Evolutionary conservation across 140 eudicot species (phyloP).

Genomic region (Oenanthe javanica): DNA sequence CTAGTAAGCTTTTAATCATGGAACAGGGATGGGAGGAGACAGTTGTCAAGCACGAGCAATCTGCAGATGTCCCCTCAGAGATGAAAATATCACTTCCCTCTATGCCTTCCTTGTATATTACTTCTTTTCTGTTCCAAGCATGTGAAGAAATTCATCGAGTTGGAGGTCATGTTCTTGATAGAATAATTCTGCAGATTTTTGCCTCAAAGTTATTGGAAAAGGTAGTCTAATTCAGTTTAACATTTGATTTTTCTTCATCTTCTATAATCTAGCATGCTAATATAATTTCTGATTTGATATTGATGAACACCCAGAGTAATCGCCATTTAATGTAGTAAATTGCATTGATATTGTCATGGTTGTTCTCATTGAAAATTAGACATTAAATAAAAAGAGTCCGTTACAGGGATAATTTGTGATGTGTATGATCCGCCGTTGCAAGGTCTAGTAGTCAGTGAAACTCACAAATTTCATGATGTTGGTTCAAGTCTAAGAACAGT

Average conservation of each 20-base stretch:
- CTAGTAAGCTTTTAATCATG: constrained; percentile 13
- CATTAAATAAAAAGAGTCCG: neutral
- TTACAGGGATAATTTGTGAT: neutral
- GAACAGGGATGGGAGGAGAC: constrained; percentile 96
- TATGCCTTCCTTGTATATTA: constrained; percentile 75
- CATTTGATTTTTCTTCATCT: neutral
- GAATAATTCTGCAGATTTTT: constrained; percentile 63
- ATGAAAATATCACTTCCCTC: constrained; percentile 90
- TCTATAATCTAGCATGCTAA: neutral
- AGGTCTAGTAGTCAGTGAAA: neutral
- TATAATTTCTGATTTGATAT: neutral
- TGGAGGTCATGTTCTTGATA: constrained; percentile 96
- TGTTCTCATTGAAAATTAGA: neutral
- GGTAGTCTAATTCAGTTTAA: constrained; percentile 30
- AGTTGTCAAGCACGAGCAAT: constrained; percentile 74
- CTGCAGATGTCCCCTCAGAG: constrained; percentile 63
- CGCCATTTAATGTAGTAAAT: neutral
- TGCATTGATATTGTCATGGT: neutral
- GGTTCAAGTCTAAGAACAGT: neutral
- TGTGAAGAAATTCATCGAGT: constrained; percentile 90
- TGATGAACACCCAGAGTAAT: neutral
- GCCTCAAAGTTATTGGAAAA: constrained; percentile 70
- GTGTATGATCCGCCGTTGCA: neutral
- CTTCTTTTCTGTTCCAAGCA: constrained; percentile 73
- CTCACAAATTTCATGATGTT: neutral